Base-by-base conservation (phyloP, 164 flowering plant genomes). In the Magnolia sinica region DNA sequence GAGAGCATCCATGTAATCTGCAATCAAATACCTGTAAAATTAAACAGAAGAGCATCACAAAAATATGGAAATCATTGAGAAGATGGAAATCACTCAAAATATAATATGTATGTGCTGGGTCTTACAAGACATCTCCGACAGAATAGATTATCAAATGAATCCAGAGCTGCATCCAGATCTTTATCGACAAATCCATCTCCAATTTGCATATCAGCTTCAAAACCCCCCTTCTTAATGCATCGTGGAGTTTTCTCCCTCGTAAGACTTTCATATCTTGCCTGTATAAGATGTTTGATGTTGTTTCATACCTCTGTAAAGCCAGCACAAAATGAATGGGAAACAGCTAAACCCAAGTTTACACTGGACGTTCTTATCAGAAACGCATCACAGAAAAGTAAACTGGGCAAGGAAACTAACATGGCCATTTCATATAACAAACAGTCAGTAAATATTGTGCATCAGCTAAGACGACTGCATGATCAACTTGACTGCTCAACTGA, bases 1-100 rank as follows among this genome's bases (percentile, higher is more conserved):
- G 98, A 11, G 99, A 96, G 79, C 99, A 94, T 73, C 99, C 99
- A 88, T 96, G 99, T 74, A 96, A 83, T 87, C 90, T 88, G 85
- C 99, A 96, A 81, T 96, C 99, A 85, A 96, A 96, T 5, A 94
- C 98, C 99, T 96, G 88, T 70, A 72, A 73, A 58, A 64, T 70
- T 4, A 59, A 80, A 61, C n/a, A 64, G 71, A 8, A 49, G 73
- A 65, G 22, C 74, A 74, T n/a, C 27, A 71, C 22, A 75, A 61
- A 67, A 22, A 52, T 61, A 68, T 31, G 29, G 45, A 29, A 79
- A 61, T 3, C 64, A 49, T 74, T 22, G 1, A 79, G 4, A 71
- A 50, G 24, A 16, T 52, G 24, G 45, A 19, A 55, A 55, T 55
- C 13, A 11, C 61, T 11, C 13, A 55, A 55, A 55, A 16, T 16